Percentiles rank a stretch among this genome's conserved stretches.
These are phyloP conservation scores for Wickerhamiella parazyma DNA, from an alignment of 805 yeast genomes.

Conservation along the genomic window DNA sequence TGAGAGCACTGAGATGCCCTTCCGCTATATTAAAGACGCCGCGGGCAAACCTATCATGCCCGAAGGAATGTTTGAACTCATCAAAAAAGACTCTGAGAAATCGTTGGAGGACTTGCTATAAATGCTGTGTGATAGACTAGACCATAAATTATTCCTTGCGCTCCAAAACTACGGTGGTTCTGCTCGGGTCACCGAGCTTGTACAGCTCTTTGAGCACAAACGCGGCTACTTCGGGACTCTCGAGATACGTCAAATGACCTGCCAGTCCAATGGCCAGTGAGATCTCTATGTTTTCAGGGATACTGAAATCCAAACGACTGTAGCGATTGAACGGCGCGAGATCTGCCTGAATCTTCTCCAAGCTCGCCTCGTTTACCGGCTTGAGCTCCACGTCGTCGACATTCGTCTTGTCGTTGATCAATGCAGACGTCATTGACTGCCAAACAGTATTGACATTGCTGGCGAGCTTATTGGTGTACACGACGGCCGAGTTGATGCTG, in stretches of 20 bases:
- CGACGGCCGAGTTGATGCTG: conserved; percentile 2
- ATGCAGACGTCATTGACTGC: conserved; percentile 14
- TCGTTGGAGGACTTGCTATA: conserved; percentile 22
- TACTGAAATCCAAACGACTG: conserved; percentile 70
- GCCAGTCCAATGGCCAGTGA: conserved; percentile 67
- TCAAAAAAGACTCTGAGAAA: conserved; percentile 74
- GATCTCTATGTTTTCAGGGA: conserved; percentile 68
- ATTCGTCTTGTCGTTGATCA: conserved; percentile 7
- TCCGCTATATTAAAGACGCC: conserved; percentile 64
- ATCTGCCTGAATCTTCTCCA: conserved; percentile 19
- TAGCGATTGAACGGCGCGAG: conserved; percentile 44
- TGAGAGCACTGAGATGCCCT: conserved; percentile 97
- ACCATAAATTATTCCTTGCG: background rate
- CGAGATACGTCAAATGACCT: conserved; percentile 80
- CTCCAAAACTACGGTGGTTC: background rate
- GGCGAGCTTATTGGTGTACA: conserved; percentile 24
- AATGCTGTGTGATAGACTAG: background rate
- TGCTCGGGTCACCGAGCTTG: conserved; percentile 1
- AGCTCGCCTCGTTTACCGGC: conserved; percentile 5
- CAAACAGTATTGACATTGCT: conserved; percentile 26
- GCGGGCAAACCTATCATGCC: conserved; percentile 72
- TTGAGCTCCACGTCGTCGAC: conserved; percentile 9
- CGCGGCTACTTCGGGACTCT: conserved; percentile 70
- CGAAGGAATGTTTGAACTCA: conserved; percentile 76
- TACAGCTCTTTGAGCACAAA: conserved; percentile 52